Percentiles rank a stretch among this genome's conserved stretches.
Evolutionary conservation across 2,329 filamentous ascomycete species (phyloP).

Genomic region (Orbilia oligospora): DNA sequence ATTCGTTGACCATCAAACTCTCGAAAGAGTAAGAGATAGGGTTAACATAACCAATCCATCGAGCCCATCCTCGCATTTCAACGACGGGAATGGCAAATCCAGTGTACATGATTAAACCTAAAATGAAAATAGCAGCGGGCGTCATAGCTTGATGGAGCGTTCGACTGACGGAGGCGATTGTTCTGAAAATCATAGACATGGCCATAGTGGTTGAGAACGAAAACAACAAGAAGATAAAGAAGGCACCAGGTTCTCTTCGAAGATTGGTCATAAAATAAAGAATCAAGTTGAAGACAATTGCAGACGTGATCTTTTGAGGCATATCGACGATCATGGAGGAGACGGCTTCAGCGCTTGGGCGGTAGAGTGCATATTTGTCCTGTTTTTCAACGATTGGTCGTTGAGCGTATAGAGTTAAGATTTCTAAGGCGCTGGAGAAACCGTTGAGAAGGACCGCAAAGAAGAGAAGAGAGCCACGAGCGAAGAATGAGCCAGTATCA

Average conservation of each 20-base stretch:
- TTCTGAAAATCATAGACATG: slow-evolving; percentile 88
- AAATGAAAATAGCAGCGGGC: slow-evolving; percentile 74
- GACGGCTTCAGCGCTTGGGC: slow-evolving; percentile 88
- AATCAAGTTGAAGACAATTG: slow-evolving; percentile 81
- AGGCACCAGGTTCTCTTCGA: slow-evolving; percentile 79
- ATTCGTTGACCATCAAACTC: slow-evolving; percentile 86
- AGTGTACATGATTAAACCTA: slow-evolving; percentile 75
- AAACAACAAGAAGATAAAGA: slow-evolving; percentile 88
- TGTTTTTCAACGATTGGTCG: slow-evolving; percentile 92
- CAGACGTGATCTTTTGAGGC: slow-evolving; percentile 84
- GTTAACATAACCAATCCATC: slow-evolving; percentile 86
- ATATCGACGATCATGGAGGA: slow-evolving; percentile 88
- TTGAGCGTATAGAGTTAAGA: slow-evolving; percentile 87
- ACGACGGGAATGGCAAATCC: slow-evolving; percentile 74
- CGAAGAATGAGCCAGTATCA: slow-evolving; percentile 81
- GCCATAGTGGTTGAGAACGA: slow-evolving; percentile 79
- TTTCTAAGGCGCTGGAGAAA: slow-evolving; percentile 82
- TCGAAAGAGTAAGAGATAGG: slow-evolving; percentile 81
- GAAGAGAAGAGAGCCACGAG: slow-evolving; percentile 84
- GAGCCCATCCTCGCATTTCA: slow-evolving; percentile 84
- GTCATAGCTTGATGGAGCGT: slow-evolving; percentile 76
- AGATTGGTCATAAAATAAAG: slow-evolving; percentile 92
- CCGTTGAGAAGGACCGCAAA: slow-evolving; percentile 90
- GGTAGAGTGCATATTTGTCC: slow-evolving; percentile 86
- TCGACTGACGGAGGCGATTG: slow-evolving; percentile 81